A percentile compares a stretch with the other conserved stretches of the same genome.
Conservation (phyloP, 768 basidiomycete species). For the Holtermanniella nyarrowii region DNA sequence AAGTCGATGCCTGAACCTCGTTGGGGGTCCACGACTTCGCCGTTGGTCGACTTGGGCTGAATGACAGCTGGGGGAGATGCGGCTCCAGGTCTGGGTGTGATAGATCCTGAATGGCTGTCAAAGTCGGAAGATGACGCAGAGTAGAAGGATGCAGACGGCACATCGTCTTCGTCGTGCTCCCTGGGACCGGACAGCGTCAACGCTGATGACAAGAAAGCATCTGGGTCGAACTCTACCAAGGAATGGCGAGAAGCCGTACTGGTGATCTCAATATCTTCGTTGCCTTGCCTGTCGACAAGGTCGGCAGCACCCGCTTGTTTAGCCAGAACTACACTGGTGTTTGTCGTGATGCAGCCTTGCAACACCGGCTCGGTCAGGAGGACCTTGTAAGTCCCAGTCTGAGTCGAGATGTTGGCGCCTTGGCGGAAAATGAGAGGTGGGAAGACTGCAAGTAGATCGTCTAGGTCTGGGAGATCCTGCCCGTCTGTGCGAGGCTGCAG, state of each 20-base stretch:
- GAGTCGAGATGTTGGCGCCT: constrained; percentile 8
- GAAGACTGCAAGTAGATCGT: not conserved
- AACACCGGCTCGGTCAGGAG: constrained; percentile 59
- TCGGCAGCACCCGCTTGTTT: constrained; percentile 7
- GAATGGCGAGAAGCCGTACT: constrained; percentile 2
- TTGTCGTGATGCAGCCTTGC: constrained; percentile 55
- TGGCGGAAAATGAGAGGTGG: constrained; percentile 16
- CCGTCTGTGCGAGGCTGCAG: not conserved
- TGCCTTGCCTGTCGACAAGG: not conserved
- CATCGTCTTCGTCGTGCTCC: constrained; percentile 3
- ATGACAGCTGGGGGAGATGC: constrained; percentile 8
- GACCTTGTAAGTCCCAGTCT: constrained; percentile 38
- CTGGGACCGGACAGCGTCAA: constrained; percentile 10
- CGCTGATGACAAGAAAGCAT: constrained; percentile 29
- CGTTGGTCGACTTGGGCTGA: too few species aligned
- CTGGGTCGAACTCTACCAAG: constrained; percentile 33
- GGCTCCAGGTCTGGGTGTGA: constrained; percentile 24
- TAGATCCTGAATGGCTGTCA: constrained; percentile 11
- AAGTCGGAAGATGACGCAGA: constrained; percentile 12
- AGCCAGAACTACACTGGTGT: constrained; percentile 52
- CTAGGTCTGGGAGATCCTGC: not conserved
- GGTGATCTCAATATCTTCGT: not conserved
- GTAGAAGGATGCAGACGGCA: constrained; percentile 6
- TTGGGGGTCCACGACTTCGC: too few species aligned
- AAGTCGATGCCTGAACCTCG: constrained; percentile 14